phyloP scores from a whole-genome alignment of 1,139 yeast species.

The Geotrichum reessii region DNA sequence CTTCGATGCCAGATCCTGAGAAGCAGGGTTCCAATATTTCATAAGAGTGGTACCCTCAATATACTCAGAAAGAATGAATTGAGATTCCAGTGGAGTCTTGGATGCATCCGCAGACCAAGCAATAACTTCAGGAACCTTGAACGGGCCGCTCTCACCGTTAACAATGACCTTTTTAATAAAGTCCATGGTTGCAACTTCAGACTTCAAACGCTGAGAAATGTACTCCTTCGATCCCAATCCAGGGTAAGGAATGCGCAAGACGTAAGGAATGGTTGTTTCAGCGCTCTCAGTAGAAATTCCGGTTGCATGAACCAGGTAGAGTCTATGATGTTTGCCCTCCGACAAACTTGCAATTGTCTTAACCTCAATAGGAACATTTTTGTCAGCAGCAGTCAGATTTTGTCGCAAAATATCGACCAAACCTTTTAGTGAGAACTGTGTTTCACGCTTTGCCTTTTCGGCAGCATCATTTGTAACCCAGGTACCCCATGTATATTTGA shows the following conservation, averaged over 20 bases:
- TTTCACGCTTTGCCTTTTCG: slow-evolving; percentile 69
- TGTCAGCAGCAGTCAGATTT: slow-evolving; percentile 28
- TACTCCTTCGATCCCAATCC: slow-evolving; percentile 54
- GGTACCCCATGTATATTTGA: slow-evolving; percentile 90
- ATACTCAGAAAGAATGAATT: slow-evolving; percentile 75
- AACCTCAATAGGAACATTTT: slow-evolving; percentile 40
- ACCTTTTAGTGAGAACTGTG: slow-evolving; percentile 81
- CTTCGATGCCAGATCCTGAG: slow-evolving; percentile 45
- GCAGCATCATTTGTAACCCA: slow-evolving; percentile 77
- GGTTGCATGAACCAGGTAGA: slow-evolving; percentile 50
- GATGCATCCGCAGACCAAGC: slow-evolving; percentile 59
- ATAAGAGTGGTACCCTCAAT: slow-evolving; percentile 75
- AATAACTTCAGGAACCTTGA: slow-evolving; percentile 59
- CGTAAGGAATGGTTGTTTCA: slow-evolving; percentile 36
- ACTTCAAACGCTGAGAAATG: slow-evolving; percentile 61
- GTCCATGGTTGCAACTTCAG: slow-evolving; percentile 93
- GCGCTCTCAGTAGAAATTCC: slow-evolving; percentile 14
- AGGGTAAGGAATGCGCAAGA: slow-evolving; percentile 75
- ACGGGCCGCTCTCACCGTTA: slow-evolving; percentile 35
- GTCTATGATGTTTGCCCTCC: slow-evolving; percentile 90
- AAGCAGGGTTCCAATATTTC: slow-evolving; percentile 86
- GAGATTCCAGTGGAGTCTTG: slow-evolving; percentile 58
- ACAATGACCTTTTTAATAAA: slow-evolving; percentile 47
- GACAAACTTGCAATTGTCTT: slow-evolving; percentile 77
- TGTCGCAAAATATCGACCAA: slow-evolving; percentile 39